phyloP scores from a whole-genome alignment of 2,329 filamentous ascomycete species.

The Colletotrichum sp. region DNA sequence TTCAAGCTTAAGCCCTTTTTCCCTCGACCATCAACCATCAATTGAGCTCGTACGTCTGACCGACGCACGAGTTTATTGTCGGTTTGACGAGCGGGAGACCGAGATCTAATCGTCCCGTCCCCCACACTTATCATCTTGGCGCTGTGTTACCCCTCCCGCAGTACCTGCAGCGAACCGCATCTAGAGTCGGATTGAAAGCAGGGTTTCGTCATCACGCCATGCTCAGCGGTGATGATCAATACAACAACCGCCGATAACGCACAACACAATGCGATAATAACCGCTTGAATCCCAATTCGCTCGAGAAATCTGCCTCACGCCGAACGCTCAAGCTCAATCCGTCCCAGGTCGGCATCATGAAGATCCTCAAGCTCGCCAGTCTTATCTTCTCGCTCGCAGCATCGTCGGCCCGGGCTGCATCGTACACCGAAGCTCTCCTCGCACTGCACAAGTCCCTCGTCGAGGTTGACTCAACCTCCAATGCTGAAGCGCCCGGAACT shows the following conservation, averaged over 20 bases:
- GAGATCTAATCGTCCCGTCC: not conserved
- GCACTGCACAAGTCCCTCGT: slow-evolving; percentile 78
- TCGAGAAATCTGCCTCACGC: fast-evolving
- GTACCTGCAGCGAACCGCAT: not conserved
- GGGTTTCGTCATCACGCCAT: slow-evolving; percentile 2
- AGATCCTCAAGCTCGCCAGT: not conserved
- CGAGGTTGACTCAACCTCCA: slow-evolving; percentile 72
- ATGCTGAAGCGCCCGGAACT: slow-evolving; percentile 71
- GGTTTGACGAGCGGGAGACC: not conserved
- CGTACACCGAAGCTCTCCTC: slow-evolving; percentile 61
- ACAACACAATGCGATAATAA: not conserved
- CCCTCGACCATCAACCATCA: not conserved
- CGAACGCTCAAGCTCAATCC: too few species aligned
- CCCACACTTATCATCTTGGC: slow-evolving; percentile 3
- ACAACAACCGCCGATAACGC: not conserved
- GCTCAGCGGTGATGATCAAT: not conserved
- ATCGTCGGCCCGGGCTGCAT: slow-evolving; percentile 20
- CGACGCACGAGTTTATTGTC: not conserved
- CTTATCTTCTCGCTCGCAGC: not conserved
- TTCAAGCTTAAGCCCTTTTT: too few species aligned
- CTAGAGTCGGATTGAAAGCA: not conserved
- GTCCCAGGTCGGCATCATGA: not conserved
- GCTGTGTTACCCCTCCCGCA: not conserved
- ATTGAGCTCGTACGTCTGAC: too few species aligned
- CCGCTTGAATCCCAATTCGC: not conserved